Evolutionary conservation across 73 alveolate genomes (phyloP).

Genomic region (Effrenium voratum): DNA sequence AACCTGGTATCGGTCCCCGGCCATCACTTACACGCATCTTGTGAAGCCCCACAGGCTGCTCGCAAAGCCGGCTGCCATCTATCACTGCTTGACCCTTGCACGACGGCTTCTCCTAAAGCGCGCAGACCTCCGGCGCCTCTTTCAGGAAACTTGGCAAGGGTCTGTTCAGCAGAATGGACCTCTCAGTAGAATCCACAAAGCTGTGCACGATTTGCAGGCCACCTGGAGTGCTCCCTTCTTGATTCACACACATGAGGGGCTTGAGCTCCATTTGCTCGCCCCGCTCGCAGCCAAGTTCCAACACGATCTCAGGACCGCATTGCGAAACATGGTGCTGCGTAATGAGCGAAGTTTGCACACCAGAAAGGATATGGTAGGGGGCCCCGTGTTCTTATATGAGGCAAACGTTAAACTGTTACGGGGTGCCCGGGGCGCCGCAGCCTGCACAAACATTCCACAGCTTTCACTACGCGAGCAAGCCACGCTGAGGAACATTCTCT

Average conservation of each 20-base stretch:
- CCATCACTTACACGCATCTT: conserved; percentile 4
- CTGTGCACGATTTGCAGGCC: not conserved
- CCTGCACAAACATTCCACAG: not conserved
- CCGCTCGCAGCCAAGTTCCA: not conserved
- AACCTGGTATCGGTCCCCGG: conserved; percentile 3
- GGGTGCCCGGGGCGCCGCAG: not conserved
- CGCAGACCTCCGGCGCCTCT: not conserved
- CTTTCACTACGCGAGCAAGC: not conserved
- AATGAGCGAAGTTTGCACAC: not conserved
- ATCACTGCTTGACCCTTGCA: not conserved
- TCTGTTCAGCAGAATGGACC: not conserved
- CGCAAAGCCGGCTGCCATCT: not conserved
- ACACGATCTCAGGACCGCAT: not conserved
- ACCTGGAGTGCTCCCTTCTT: conserved; percentile 15
- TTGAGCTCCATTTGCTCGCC: not conserved
- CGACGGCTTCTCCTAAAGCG: not conserved
- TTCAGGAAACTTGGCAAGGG: not conserved
- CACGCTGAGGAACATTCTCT: not conserved
- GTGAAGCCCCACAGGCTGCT: not conserved
- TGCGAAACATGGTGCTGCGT: not conserved
- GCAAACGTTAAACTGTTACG: not conserved
- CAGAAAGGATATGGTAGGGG: not conserved
- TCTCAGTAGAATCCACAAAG: not conserved
- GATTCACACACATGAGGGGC: not conserved
- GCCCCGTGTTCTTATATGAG: not conserved